phyloP scores from a whole-genome alignment of 108 stramenopile species.

The Bacterosira constricta region DNA sequence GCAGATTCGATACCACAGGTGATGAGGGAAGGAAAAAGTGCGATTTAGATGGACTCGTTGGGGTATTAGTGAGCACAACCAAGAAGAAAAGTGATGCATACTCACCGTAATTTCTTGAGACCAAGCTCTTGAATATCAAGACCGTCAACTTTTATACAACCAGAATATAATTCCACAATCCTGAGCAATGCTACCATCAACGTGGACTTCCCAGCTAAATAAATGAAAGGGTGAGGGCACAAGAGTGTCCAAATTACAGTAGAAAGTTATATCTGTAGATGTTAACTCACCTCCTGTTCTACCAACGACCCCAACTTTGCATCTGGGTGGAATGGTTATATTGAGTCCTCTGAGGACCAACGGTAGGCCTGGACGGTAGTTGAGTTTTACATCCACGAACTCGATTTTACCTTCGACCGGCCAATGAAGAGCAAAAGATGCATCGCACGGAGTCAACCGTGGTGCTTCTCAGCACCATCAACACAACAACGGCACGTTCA shows the following conservation, averaged over 20 bases:
- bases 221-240: no score
- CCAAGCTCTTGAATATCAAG: slow-evolving; percentile 78
- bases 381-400: slow-evolving; percentile 65
- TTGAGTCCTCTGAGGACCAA: slow-evolving; percentile 90
- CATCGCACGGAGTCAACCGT: slow-evolving; percentile 48
- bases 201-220: no score
- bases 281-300: no score
- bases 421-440: slow-evolving; percentile 55
- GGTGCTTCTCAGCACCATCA: slow-evolving; percentile 79
- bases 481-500: no score
- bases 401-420: slow-evolving; percentile 76
- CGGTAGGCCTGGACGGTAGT: slow-evolving; percentile 85
- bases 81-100: no score
- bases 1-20: no score
- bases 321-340: slow-evolving; percentile 64
- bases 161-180: slow-evolving; percentile 73
- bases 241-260: no score
- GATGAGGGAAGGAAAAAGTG: no score
- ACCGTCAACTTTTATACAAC: slow-evolving; percentile 89
- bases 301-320: slow-evolving; percentile 88
- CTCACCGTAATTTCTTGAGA: slow-evolving; percentile 73
- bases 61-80: no score
- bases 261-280: no score
- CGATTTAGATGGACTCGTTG: no score
- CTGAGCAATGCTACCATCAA: slow-evolving; percentile 85